Base-by-base conservation (phyloP, 495 filamentous ascomycete species). In the Amphirosellinia nigrospora region DNA sequence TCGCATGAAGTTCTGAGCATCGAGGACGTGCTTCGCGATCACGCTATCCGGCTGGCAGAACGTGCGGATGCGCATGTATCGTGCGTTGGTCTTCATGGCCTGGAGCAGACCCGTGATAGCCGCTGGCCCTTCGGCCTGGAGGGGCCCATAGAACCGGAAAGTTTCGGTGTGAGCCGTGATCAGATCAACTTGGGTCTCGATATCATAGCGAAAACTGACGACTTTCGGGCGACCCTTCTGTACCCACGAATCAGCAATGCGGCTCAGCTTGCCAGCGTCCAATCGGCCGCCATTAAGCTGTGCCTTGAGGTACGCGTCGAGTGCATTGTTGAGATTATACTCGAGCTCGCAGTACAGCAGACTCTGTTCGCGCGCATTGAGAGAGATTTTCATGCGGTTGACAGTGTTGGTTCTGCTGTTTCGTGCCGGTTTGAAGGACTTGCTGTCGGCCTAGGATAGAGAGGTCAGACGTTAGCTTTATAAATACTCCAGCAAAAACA, bases 131-230 rank as follows among this genome's bases (percentile, higher is more conserved):
- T 58, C 48, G 1, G 78, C 72, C 11, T 77, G 68, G 1, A 70
- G 53, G 1, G 74, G 75, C 9, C 81, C 81, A 70, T 80, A 80
- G 75, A 86, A 86, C 56, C 78, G 79, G 74, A 86, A 84, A 13
- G 76, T 74, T 19, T 81, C 64, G 3, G 80, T 65, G 69, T 85
- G 83, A 28, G 74, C 64, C 4, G 70, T 62, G 16, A 84, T 71
- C 30, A 86, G 75, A 0, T 84, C 83, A 28, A 86, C 65, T 73
- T 86, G 83, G 0, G 83, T 86, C 74, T 86, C 83, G 8, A 85
- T 64, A 36, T 86, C 83, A 58, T 82, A 86, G 10, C 82, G 81
- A 74, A 84, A 85, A 15, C 79, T 76, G 43, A 81, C 68, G 8
- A 85, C 83, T 32, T 73, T 77, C 1, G 81, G 82, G 0, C 80